Base-by-base conservation (phyloP, 1,139 yeast species). In the Saccharomyces uvarum region DNA sequence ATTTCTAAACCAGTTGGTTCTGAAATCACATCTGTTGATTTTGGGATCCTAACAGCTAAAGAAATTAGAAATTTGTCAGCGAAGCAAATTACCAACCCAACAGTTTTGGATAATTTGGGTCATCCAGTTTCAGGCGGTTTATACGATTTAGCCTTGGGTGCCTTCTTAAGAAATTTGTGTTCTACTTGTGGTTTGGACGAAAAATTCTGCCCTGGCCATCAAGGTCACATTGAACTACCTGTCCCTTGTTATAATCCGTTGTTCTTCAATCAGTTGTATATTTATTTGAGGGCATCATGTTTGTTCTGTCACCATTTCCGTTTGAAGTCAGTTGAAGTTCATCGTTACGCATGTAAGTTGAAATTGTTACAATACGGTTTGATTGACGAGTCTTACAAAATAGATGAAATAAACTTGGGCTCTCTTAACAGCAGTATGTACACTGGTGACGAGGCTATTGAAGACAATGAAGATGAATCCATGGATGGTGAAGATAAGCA, bases 201-300 rank as follows among this genome's bases (percentile, higher is more conserved):
- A 64, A 83, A 88, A 67, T 86, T 82, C 66, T 95, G 99, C 75
- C 97, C 98, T 2, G 99, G 99, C 42, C 99, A 95, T 72, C 90
- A 89, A 74, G 99, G 99, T 57, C 99, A 95, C 72, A 90, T 95
- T 57, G 97, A 93, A 70, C 79, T 95, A 62, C 99, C 99, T 8
- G 86, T 89, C 46, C 96, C 98, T 4, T 95, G 89, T 50, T 95
- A 90, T 76, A 93, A 90, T 69, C 98, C 99, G 16, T 75, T 95
- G 65, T 93, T 95, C 69, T 93, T 95, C 81, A 82, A 83, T 68
- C 98, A 93, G 72, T 77, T 95, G 77, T 93, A 85, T 75, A 79
- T 88, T 57, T 84, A 86, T 65, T 77, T 95, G 67, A 79, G 98
- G 70, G 80, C 93, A 47, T 75, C 93, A 28, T 95, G 99, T 79